A percentile compares a stretch with the other conserved stretches of the same genome.
These are phyloP conservation scores for Austroboletus olivaceoglutinosus DNA, from an alignment of 1,284 basidiomycete genomes.

Conservation along the genomic window DNA sequence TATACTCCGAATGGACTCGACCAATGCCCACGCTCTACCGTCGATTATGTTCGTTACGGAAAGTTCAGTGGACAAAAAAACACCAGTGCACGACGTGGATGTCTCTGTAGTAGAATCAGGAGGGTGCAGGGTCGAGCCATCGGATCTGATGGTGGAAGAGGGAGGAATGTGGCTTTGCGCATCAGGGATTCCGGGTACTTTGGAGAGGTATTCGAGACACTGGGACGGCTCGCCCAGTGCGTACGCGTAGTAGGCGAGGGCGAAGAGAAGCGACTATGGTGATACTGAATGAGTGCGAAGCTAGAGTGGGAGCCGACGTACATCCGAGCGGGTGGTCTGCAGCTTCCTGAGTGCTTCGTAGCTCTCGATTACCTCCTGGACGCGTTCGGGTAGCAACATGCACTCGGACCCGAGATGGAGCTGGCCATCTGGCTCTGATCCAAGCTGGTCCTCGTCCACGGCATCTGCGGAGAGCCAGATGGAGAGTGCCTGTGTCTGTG, in stretches of 20 bases:
- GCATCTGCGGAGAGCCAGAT: slow-evolving; percentile 50
- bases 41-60: slow-evolving; percentile 54
- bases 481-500: slow-evolving; percentile 63
- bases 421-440: slow-evolving; percentile 35
- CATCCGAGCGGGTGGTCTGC: slow-evolving; percentile 55
- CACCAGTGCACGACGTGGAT: slow-evolving; percentile 50
- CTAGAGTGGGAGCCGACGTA: slow-evolving; percentile 38
- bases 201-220: slow-evolving; percentile 58
- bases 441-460: slow-evolving; percentile 41
- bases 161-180: slow-evolving; percentile 50
- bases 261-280: slow-evolving; percentile 55
- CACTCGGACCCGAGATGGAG: slow-evolving; percentile 56
- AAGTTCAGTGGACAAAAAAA: slow-evolving; percentile 43
- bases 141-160: slow-evolving; percentile 44
- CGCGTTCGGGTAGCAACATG: slow-evolving; percentile 50
- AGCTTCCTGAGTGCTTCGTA: slow-evolving; percentile 54
- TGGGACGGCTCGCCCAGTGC: slow-evolving; percentile 64
- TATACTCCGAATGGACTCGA: slow-evolving; percentile 61
- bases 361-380: slow-evolving; percentile 50
- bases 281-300: slow-evolving; percentile 7
- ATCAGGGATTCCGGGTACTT: slow-evolving; percentile 54
- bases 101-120: slow-evolving; percentile 36
- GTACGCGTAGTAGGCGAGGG: slow-evolving; percentile 75
- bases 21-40: slow-evolving; percentile 62
- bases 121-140: slow-evolving; percentile 37